phyloP scores from a whole-genome alignment of 805 yeast genomes.

The Hanseniaspora occidentalis region DNA sequence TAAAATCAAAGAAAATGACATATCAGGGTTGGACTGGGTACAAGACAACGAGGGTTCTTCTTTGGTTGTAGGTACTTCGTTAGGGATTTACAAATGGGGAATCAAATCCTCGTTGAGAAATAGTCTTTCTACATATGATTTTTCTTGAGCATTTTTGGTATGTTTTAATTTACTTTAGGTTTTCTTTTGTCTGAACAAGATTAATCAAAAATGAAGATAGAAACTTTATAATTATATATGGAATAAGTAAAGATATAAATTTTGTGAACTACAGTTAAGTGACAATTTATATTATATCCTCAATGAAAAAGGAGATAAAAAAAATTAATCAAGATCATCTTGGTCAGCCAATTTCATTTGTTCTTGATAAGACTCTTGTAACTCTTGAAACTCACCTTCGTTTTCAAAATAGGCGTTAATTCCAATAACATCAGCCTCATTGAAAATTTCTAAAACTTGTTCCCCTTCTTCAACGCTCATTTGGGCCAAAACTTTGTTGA shows the following conservation, averaged over 20 bases:
- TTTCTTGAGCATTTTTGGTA: slow-evolving; percentile 20
- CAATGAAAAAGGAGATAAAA: neutral
- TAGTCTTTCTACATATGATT: slow-evolving; percentile 43
- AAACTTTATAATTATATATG: no score
- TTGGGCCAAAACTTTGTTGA: slow-evolving; percentile 68
- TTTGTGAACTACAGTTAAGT: no score
- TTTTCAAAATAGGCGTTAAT: slow-evolving; percentile 66
- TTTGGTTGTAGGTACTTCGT: slow-evolving; percentile 49
- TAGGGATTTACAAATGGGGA: slow-evolving; percentile 59
- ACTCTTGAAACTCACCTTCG: slow-evolving; percentile 53
- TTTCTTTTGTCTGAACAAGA: neutral
- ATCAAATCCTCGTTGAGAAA: slow-evolving; percentile 53
- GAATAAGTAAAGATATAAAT: no score
- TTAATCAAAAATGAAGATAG: no score
- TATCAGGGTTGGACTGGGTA: slow-evolving; percentile 52
- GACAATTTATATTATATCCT: neutral
- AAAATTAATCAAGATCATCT: neutral
- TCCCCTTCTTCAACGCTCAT: slow-evolving; percentile 75
- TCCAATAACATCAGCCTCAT: slow-evolving; percentile 73
- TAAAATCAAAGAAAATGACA: slow-evolving; percentile 31
- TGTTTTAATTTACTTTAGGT: neutral
- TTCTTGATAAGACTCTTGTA: slow-evolving; percentile 31
- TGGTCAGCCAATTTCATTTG: neutral
- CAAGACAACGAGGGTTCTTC: slow-evolving; percentile 37
- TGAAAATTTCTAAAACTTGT: slow-evolving; percentile 53